Evolutionary conservation across 225 moss, liverwort and hornwort genomes (phyloP).

Genomic region (Antitrichia curtipendula): DNA sequence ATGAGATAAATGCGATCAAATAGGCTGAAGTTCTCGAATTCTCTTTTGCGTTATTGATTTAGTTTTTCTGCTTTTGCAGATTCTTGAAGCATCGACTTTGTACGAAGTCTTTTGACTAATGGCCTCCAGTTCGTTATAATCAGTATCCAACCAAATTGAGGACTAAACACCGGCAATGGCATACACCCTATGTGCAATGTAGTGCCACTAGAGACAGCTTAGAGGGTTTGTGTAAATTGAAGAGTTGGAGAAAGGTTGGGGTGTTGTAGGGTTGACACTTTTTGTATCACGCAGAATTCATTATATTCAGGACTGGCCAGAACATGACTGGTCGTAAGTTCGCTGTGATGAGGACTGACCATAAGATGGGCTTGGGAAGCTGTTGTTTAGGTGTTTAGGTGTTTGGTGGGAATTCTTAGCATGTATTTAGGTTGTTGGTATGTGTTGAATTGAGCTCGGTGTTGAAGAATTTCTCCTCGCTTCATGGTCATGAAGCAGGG

Average conservation of each 20-base stretch:
- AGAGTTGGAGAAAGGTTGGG: neutral
- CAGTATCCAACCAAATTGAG: neutral
- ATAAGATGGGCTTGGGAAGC: neutral
- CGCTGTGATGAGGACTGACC: neutral
- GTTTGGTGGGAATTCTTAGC: neutral
- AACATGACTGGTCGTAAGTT: neutral
- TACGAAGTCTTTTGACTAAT: neutral
- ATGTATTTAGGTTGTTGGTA: neutral
- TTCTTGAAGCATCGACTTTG: neutral
- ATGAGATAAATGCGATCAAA: neutral
- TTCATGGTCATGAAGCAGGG: no score
- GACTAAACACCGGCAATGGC: neutral
- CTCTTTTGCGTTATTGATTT: neutral
- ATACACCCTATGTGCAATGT: neutral
- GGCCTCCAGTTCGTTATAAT: neutral
- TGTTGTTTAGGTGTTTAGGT: neutral
- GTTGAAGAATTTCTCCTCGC: neutral
- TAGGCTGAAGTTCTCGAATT: neutral
- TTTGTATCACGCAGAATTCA: neutral
- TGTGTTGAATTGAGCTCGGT: neutral
- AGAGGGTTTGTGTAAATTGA: conserved; percentile 12
- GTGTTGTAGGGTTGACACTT: neutral
- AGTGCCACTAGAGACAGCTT: neutral
- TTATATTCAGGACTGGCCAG: neutral
- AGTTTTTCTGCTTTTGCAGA: neutral